Evolutionary conservation across 768 basidiomycete species (phyloP).

Genomic region (Boletus pseudopeckii): DNA sequence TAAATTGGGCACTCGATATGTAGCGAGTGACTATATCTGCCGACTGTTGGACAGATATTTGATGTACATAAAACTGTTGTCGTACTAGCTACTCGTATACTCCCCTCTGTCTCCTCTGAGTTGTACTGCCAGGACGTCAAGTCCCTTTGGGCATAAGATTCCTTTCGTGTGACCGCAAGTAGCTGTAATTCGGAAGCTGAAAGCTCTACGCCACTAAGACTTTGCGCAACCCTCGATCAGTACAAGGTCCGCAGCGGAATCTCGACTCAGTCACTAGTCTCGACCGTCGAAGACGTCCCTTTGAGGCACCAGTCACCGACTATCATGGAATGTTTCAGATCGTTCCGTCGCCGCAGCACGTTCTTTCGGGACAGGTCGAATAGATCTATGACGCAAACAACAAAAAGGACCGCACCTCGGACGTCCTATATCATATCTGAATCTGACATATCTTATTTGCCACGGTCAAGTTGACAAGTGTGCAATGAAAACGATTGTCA

Average conservation of each 20-base stretch:
- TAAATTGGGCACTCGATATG: not conserved
- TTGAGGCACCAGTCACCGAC: not conserved
- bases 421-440: too few relatives aligned
- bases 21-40: not conserved
- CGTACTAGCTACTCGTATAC: not conserved
- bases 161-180: not conserved
- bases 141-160: not conserved
- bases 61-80: not conserved
- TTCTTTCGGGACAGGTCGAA: not conserved
- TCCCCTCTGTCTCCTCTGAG: not conserved
- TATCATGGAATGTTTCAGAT: not conserved
- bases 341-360: not conserved
- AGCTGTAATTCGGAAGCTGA: too few relatives aligned
- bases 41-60: not conserved
- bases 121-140: not conserved
- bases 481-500: not conserved
- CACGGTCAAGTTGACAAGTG: not conserved
- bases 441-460: not conserved
- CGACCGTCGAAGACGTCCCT: not conserved
- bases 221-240: conserved; percentile 10
- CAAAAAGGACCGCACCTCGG: too few relatives aligned
- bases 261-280: conserved; percentile 16
- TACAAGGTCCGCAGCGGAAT: conserved; percentile 8
- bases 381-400: too few relatives aligned
- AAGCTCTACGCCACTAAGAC: too few relatives aligned